Conservation (phyloP, 306 rosid species). For the Glycyrrhiza uralensis region DNA sequence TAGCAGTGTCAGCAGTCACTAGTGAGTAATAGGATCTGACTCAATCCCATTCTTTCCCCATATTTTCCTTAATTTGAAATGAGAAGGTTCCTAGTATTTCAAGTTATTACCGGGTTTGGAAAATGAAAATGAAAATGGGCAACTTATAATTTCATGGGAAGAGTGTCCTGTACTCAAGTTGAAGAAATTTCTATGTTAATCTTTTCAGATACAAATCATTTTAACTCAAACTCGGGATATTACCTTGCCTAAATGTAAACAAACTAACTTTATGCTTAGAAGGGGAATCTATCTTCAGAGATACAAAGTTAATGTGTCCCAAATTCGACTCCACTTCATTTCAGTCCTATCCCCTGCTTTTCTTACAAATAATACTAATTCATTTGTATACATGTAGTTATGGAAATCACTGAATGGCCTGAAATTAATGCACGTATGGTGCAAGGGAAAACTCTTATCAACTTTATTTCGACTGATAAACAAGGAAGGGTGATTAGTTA, state of each 20-base stretch:
- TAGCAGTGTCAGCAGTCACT: slow-evolving; percentile 47
- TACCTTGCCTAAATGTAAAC: neutral
- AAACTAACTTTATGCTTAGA: neutral
- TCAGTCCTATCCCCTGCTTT: neutral
- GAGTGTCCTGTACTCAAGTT: neutral
- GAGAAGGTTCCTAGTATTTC: neutral
- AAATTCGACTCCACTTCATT: neutral
- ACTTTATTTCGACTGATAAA: neutral
- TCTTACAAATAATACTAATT: neutral
- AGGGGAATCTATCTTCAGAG: neutral
- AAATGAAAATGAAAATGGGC: slow-evolving; percentile 22
- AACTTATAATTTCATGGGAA: neutral
- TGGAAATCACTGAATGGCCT: neutral
- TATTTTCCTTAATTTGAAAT: slow-evolving; percentile 15
- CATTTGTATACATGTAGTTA: neutral
- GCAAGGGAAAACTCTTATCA: neutral
- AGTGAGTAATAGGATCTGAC: slow-evolving; percentile 52
- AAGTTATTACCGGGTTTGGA: slow-evolving; percentile 8
- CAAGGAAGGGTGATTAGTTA: neutral
- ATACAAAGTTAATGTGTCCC: no score
- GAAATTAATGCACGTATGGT: neutral
- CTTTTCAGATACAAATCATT: neutral
- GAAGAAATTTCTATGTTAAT: neutral
- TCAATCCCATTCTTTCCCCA: slow-evolving; percentile 25
- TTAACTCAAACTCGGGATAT: neutral